Evolutionary conservation across 768 basidiomycete genomes (phyloP).

Genomic region (Imleria badia): DNA sequence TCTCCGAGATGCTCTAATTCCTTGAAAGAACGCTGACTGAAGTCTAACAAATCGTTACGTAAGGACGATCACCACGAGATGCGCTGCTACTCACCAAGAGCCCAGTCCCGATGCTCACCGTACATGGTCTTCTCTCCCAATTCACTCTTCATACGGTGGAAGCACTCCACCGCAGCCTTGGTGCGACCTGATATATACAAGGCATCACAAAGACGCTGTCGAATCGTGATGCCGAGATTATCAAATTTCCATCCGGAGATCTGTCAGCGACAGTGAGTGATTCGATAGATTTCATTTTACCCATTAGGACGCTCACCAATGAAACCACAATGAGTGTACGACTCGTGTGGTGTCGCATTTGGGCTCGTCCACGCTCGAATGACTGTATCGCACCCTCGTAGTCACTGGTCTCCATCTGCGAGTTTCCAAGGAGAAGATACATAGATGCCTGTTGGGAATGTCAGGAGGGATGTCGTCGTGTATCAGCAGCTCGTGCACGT

Average conservation of each 20-base stretch:
- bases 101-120: neutral
- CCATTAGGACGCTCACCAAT: neutral
- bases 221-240: neutral
- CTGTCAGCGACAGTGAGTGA: neutral
- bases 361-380: neutral
- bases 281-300: neutral
- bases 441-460: conserved; percentile 5
- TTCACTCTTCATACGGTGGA: neutral
- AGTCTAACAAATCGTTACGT: neutral
- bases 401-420: neutral
- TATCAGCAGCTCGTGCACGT: neutral
- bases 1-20: neutral
- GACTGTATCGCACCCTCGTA: neutral
- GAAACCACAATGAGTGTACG: neutral
- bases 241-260: neutral
- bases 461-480: neutral
- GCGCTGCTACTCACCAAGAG: neutral
- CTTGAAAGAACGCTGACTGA: neutral
- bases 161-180: neutral
- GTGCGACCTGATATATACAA: neutral
- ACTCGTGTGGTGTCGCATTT: neutral
- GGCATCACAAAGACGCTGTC: neutral
- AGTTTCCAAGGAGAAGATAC: conserved; percentile 6
- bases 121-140: neutral
- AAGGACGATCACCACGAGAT: neutral